Base-by-base conservation (phyloP, 306 rosid species). In the Quercus aquifolioides region DNA sequence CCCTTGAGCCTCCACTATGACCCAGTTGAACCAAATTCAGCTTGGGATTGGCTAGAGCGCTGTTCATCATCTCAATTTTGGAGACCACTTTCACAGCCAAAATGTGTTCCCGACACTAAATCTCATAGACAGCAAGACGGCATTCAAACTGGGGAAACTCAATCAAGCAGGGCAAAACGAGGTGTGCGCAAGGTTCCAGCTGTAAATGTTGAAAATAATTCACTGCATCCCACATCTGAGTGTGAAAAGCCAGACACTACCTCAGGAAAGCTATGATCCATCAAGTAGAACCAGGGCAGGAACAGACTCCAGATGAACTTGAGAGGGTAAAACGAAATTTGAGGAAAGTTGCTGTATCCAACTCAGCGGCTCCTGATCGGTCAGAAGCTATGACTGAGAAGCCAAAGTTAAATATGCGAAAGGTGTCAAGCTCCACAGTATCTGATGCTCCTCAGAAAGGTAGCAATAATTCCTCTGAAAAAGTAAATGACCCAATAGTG, bases 11-110 rank as follows among this genome's bases (percentile, higher is more conserved):
- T 84, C 79, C 76, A 58, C 33, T 43, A 59, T 77, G 85, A 80
- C 80, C 81, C 76, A 69, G 80, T 12, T 23, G 87, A 85, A 46
- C 78, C 90, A 65, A 84, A 74, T 80, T 33, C 80, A 54, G 76
- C 77, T 76, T 62, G 75, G 84, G 76, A 69, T 21, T 90, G 91
- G 90, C 87, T 90, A 71, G 87, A 84, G 64, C 78, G 79, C 19
- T 90, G 94, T 90, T 82, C 94, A 15, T 69, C 26, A 69, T 84
- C 85, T 51, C 81, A 71, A 77, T 87, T 86, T 78, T 87, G 90
- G 90, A 87, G 67, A 74, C 86, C 87, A 78, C 43, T 65, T 70
- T 73, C 87, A 72, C 67, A 74, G 43, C 69, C 31, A 19, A 62
- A 84, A 25, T 69, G 69, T 78, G 77, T 69, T 65, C 71, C 14